Evolutionary conservation across 495 filamentous ascomycete species (phyloP), one percentile per base, ranked within the genome.

Genomic region (Lichina pygmaea): DNA sequence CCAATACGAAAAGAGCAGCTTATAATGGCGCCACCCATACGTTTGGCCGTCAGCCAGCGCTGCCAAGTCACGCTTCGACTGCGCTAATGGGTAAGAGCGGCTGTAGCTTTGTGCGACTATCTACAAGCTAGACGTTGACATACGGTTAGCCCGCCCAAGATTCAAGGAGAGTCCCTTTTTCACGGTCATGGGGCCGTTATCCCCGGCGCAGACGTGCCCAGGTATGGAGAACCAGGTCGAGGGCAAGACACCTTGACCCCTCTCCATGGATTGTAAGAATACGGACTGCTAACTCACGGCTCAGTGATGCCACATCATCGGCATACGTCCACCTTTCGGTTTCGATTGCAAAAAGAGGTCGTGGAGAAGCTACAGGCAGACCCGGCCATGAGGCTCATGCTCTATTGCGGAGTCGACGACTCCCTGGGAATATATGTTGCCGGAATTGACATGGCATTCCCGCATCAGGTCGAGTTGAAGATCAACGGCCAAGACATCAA

Each of bases 381-480:
- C 44, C 54, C 58, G 0, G 61, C 67, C 37, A 53, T 74, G 37
- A 66, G 70, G 37, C 63, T 86, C 39, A 81, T 94, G 74, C 63
- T 93, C 11, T 93, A 84, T 54, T 89, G 83, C 48, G 77, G 78
- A 6, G 64, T 50, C 6, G 66, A 66, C 43, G 67, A 71, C 15
- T 62, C 59, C 51, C 68, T 68, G 34, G 63, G 48, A 51, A 69
- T 56, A 13, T 73, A 58, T 65, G 74, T 62, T 24, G 66, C 63
- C 48, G 24, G 24, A 24, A 63, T 66, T 6, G 85, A 95, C 48
- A 74, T 95, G 34, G 63, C 79, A 1, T 97, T 97, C 51, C 89
- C 89, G 0, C 72, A 85, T 49, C 83, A 93, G 60, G 74, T 86
- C 17, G 89, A 94, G 58, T 64, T 97, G 41, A 86, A 85, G 55